phyloP scores from a whole-genome alignment of 306 rosid species.

The Cicer yamashitae region DNA sequence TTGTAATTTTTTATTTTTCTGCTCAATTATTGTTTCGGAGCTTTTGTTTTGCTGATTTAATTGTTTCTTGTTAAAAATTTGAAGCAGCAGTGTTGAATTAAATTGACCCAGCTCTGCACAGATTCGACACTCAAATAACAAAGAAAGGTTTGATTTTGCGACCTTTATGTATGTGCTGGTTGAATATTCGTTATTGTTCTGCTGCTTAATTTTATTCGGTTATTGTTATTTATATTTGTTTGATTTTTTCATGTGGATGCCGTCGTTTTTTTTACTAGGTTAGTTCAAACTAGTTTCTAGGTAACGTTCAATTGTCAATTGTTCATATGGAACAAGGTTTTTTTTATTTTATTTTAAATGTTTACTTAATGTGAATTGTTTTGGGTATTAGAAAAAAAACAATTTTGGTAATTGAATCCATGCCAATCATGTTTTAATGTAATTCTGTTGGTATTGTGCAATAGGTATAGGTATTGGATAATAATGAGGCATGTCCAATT shows the following conservation, averaged over 20 bases:
- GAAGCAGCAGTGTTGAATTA: slow-evolving; percentile 45
- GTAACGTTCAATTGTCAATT: slow-evolving; percentile 38
- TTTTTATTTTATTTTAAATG: slow-evolving; percentile 1
- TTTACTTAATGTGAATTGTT: slow-evolving; percentile 38
- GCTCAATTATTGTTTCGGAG: slow-evolving; percentile 38
- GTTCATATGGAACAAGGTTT: not conserved
- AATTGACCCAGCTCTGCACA: slow-evolving; percentile 58
- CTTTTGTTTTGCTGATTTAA: slow-evolving; percentile 43
- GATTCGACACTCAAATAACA: slow-evolving; percentile 41
- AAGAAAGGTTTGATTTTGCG: slow-evolving; percentile 50
- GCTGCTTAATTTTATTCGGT: slow-evolving; percentile 34
- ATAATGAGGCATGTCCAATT: slow-evolving; percentile 31
- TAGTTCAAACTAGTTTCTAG: slow-evolving; percentile 38
- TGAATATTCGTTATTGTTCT: slow-evolving; percentile 46
- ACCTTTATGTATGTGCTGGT: slow-evolving; percentile 48
- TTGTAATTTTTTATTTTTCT: slow-evolving; percentile 15
- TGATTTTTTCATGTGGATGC: slow-evolving; percentile 14
- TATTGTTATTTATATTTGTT: slow-evolving; percentile 1
- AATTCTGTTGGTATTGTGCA: slow-evolving; percentile 13
- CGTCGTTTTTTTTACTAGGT: slow-evolving; percentile 24
- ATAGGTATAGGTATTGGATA: slow-evolving; percentile 12
- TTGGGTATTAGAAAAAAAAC: slow-evolving; percentile 23
- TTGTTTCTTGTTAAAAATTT: slow-evolving; percentile 49
- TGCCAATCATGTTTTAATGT: slow-evolving; percentile 8
- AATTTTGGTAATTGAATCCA: slow-evolving; percentile 36